Base-by-base conservation (phyloP, 257 asterid genomes). In the Cynanchum wilfordii region DNA sequence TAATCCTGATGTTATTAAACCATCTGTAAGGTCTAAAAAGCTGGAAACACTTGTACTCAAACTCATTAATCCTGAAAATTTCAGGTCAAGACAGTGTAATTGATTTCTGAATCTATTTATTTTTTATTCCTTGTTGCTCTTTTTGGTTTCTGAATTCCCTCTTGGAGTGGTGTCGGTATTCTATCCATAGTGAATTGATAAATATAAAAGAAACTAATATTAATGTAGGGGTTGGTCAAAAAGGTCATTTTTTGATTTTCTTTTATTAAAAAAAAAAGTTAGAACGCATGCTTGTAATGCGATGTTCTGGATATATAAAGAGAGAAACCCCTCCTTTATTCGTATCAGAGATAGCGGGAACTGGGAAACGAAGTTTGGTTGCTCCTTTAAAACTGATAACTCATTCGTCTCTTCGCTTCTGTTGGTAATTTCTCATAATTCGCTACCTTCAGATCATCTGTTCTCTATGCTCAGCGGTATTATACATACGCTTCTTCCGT, bases 31-130 rank as follows among this genome's bases (percentile, higher is more conserved):
- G 73, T 90, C 98, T 5, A 83, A 82, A 73, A 88, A 88, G 80
- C 80, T 92, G 72, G 98, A 95, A 83, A 86, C 83, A 73, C 93
- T 95, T 73, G 83, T 92, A 52, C 42, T 80, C 65, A 71, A 66
- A 79, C 93, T 95, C 73, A 97, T 95, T 72, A 90, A 88, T 82
- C 55, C 92, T 54, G 93, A 89, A 45, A 84, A 78, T 78, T 95
- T 92, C 75, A 90, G 98, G 56, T 81, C 90, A 30, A 89, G 77
- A 84, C 99, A 95, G 73, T 92, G 99, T 85, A 95, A 89, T 84
- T 95, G 83, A 83, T 38, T 44, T 45, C 16, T 29, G 65, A 10
- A 69, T 66, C 45, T 70, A 25, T 42, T 36, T 16, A 3, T 12
- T 49, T 17, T 10, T 64, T 68, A 2, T 70, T 4, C 5, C 36